Conservation (phyloP, 441 rosid genomes). For the Euphorbia celastroides region DNA sequence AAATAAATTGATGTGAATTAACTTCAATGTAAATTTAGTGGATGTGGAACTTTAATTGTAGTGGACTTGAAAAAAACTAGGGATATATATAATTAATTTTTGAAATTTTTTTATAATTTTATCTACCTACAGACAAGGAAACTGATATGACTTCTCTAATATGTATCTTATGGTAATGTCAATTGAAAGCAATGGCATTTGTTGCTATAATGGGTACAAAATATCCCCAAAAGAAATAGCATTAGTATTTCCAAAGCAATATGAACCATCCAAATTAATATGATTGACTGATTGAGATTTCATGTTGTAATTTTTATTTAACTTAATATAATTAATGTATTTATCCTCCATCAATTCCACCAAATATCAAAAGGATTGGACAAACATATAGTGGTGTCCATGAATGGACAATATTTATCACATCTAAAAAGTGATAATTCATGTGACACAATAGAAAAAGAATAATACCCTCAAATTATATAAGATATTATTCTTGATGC, state of each 20-base stretch:
- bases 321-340: background rate
- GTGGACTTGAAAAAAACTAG: too few relatives aligned
- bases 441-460: background rate
- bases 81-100: background rate
- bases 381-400: background rate
- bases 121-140: background rate
- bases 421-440: background rate
- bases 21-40: too few relatives aligned
- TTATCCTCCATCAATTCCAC: conserved; percentile 7
- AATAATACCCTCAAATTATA: background rate
- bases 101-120: background rate
- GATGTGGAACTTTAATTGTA: too few relatives aligned
- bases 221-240: background rate
- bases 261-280: conserved; percentile 10
- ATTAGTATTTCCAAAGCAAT: conserved; percentile 14
- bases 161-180: conserved; percentile 6
- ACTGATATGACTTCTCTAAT: conserved; percentile 8
- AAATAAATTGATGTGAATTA: too few relatives aligned
- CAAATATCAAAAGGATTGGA: background rate
- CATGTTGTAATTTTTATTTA: background rate
- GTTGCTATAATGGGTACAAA: conserved; percentile 14
- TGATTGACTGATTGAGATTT: conserved; percentile 5
- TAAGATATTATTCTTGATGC: background rate
- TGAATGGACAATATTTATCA: background rate
- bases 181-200: conserved; percentile 18